Conservation (phyloP, 2,329 filamentous ascomycete species). For the Paramyrothecium sp. region DNA sequence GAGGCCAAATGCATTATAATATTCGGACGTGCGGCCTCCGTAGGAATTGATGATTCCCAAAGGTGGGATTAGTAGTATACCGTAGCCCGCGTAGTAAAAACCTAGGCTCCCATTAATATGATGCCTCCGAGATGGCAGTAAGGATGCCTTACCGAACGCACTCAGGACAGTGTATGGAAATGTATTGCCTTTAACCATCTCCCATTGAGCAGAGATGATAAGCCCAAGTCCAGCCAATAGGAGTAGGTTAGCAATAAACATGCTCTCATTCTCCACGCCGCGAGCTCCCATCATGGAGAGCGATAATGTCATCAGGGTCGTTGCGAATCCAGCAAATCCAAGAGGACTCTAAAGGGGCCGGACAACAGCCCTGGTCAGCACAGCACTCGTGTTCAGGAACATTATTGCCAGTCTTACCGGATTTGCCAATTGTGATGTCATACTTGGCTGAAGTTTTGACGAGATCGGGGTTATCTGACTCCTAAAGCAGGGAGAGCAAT, state of each 20-base stretch:
- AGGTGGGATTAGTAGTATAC: slow-evolving; percentile 5
- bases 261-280: slow-evolving; percentile 47
- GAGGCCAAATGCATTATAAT: slow-evolving; percentile 11
- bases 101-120: background rate
- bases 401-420: background rate
- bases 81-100: slow-evolving; percentile 9
- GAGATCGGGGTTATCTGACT: background rate
- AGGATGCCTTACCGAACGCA: slow-evolving; percentile 42
- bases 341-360: background rate
- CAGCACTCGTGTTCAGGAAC: background rate
- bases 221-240: slow-evolving; percentile 48
- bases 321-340: slow-evolving; percentile 36
- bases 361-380: background rate
- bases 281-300: slow-evolving; percentile 55
- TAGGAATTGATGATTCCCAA: slow-evolving; percentile 8
- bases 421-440: background rate
- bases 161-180: slow-evolving; percentile 53
- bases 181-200: slow-evolving; percentile 49
- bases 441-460: background rate
- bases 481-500: background rate
- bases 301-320: slow-evolving; percentile 52
- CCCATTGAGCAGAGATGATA: slow-evolving; percentile 55
- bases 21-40: slow-evolving; percentile 7
- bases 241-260: slow-evolving; percentile 55
- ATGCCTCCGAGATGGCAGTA: background rate